A percentile compares a stretch with the other conserved stretches of the same genome.
Conservation (phyloP, 306 rosid genomes). For the Sophora flavescens region DNA sequence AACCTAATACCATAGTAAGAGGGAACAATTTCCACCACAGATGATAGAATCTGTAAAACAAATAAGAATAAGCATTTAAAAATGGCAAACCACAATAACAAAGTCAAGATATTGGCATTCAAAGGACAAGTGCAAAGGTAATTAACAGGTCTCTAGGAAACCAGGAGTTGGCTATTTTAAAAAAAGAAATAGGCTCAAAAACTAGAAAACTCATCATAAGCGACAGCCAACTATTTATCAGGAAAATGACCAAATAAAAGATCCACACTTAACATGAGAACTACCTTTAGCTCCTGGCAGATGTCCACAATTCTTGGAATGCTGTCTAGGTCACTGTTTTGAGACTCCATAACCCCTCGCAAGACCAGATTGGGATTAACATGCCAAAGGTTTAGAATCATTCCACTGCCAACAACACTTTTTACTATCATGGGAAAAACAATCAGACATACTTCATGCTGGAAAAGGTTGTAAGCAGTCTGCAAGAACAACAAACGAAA, state of each 20-base stretch:
- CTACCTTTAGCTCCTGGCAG: slow-evolving; percentile 89
- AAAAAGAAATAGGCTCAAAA: slow-evolving; percentile 1
- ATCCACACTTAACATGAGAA: slow-evolving; percentile 40
- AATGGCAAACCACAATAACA: slow-evolving; percentile 35
- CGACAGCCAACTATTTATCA: background rate
- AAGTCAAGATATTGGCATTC: slow-evolving; percentile 16
- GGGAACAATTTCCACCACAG: slow-evolving; percentile 78
- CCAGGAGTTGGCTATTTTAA: background rate
- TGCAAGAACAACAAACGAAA: slow-evolving; percentile 56
- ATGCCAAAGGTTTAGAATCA: slow-evolving; percentile 88
- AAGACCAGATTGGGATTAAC: slow-evolving; percentile 72
- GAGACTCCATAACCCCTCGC: slow-evolving; percentile 80
- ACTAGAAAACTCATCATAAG: background rate
- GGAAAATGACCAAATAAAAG: slow-evolving; percentile 31
- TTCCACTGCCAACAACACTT: slow-evolving; percentile 63
- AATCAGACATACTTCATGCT: slow-evolving; percentile 71
- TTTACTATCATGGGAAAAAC: slow-evolving; percentile 78
- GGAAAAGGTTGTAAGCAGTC: slow-evolving; percentile 94
- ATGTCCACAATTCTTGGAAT: slow-evolving; percentile 72
- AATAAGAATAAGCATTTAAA: slow-evolving; percentile 39
- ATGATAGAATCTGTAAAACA: slow-evolving; percentile 70
- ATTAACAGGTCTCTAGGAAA: slow-evolving; percentile 5
- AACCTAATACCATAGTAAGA: slow-evolving; percentile 76
- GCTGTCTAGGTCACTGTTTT: slow-evolving; percentile 68
- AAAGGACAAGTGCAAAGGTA: slow-evolving; percentile 18